Evolutionary conservation across 73 alveolate genomes (phyloP).

Genomic region (Paramecium sexaurelia): DNA sequence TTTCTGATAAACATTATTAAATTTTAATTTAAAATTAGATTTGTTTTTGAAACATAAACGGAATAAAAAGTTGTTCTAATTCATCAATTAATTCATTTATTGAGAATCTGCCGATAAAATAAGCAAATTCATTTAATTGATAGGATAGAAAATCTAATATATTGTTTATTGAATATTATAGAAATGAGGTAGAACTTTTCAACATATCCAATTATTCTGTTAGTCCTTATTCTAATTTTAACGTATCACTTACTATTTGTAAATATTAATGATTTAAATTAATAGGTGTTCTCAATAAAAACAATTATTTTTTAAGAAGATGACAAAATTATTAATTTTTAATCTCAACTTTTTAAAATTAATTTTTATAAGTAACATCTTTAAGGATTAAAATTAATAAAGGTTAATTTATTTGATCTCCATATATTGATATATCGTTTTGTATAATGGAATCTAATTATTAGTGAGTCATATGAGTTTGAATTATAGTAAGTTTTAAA

Average conservation of each 20-base stretch:
- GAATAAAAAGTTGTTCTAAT: not conserved
- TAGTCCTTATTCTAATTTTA: not conserved
- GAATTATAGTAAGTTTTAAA: not conserved
- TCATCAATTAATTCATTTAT: not conserved
- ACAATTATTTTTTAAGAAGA: not conserved
- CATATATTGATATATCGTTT: not conserved
- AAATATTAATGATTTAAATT: not conserved
- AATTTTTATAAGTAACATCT: not conserved
- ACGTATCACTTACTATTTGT: not conserved
- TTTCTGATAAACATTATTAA: not conserved
- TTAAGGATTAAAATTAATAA: not conserved
- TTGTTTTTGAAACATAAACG: not conserved
- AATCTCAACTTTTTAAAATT: not conserved
- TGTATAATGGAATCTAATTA: not conserved
- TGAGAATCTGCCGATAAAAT: not conserved
- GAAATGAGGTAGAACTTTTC: not conserved
- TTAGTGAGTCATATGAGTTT: not conserved
- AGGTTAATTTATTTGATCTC: not conserved
- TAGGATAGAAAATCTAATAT: not conserved
- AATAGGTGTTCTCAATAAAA: conserved; percentile 52
- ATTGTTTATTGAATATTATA: conserved; percentile 32
- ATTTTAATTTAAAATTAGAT: not conserved
- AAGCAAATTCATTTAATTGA: not conserved
- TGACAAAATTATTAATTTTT: not conserved
- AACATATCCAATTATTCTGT: not conserved